Conservation (phyloP, 768 basidiomycete species). For the Rhodocollybia butyracea region DNA sequence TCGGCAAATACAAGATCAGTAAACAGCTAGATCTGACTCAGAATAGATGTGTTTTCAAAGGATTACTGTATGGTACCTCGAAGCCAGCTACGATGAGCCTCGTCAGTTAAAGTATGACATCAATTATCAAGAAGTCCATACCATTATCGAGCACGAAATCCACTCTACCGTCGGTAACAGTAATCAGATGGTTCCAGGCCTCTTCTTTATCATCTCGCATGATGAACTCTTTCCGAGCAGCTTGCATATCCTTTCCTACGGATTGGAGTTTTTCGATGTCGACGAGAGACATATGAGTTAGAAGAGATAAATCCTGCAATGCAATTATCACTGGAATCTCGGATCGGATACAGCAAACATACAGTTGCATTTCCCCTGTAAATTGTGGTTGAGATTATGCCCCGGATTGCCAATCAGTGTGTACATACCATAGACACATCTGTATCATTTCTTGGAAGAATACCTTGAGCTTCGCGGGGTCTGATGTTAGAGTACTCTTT, state of each 20-base stretch:
- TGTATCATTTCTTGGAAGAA: conserved; percentile 85
- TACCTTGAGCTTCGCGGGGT: conserved; percentile 53
- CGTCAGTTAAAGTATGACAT: not conserved
- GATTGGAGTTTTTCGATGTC: conserved; percentile 84
- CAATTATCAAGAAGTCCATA: conserved; percentile 23
- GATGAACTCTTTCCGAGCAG: conserved; percentile 73
- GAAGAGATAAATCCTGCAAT: conserved; percentile 83
- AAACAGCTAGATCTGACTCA: conserved; percentile 57
- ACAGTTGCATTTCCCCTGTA: conserved; percentile 93
- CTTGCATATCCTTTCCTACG: conserved; percentile 78
- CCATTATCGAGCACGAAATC: conserved; percentile 94
- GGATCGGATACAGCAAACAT: conserved; percentile 14
- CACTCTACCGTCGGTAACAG: conserved; percentile 50
- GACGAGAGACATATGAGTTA: conserved; percentile 78
- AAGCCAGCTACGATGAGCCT: conserved; percentile 66
- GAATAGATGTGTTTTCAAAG: not conserved
- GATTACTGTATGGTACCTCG: conserved; percentile 49
- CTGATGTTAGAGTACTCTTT: conserved; percentile 38
- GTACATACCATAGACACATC: conserved; percentile 79
- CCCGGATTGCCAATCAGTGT: not conserved
- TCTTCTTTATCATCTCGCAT: conserved; percentile 76
- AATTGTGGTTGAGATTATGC: not conserved
- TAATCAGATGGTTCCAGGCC: conserved; percentile 71
- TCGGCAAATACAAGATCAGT: conserved; percentile 93
- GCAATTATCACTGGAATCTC: not conserved